Base-by-base conservation (phyloP, 164 flowering plant genomes). In the Taxillus chinensis region DNA sequence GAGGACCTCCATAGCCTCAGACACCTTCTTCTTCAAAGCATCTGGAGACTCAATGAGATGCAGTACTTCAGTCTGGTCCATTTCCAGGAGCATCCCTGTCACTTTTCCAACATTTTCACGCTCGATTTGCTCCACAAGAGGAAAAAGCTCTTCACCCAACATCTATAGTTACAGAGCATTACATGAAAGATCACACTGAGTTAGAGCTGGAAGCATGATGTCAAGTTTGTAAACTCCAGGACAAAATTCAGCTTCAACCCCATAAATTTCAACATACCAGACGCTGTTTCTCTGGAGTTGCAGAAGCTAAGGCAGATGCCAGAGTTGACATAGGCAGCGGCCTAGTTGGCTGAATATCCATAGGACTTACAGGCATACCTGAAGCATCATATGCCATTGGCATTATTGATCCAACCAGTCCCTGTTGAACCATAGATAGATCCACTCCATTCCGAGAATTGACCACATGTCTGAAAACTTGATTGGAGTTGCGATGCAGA, bases 1-100 rank as follows among this genome's bases (percentile, higher is more conserved):
- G 50, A 85, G 87, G 12, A 83, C 90, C 41, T 72, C 79, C 80
- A 82, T 64, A 54, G 95, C 90, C 69, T 87, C 90, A 3, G 68
- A 75, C 54, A 85, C 89, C 72, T 85, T 87, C 68, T 67, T 73
- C 77, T 81, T 85, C 57, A 88, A 70, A 55, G 81, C 87, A 68
- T 88, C 90, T 0, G 95, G 90, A 15, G 86, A 76, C 63, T 88
- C 91, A 3, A 88, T 76, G 27, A 83, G 83, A 67, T 88, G 87
- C 7, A 88, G 83, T n/a, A 88, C 87, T 74, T 83, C 87, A 13
- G 82, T 71, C 61, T 83, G 86, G 64, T 85, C 90, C 95, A 85
- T 87, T 79, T 87, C 95, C 61, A 85, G 71, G 55, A 84, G 62
- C 95, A 85, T 83, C 4, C 89, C 89, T 8, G 91, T 88, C 45